phyloP scores from a whole-genome alignment of 257 asterid genomes.

The Solanum paucissectum region DNA sequence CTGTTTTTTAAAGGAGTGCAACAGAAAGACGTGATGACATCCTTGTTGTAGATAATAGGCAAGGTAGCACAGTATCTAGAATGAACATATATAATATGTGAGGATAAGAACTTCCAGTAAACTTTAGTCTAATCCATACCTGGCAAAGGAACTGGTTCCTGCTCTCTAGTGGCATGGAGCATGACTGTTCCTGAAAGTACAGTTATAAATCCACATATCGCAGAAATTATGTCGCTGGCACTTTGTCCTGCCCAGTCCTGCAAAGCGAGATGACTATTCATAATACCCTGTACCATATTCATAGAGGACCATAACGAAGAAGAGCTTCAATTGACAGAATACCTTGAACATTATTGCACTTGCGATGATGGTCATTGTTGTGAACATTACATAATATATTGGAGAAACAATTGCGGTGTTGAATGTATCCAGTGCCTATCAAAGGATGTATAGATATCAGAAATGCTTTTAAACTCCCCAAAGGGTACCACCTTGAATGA shows the following conservation, averaged over 20 bases:
- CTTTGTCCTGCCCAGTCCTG: conserved; percentile 75
- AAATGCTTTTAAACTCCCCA: neutral
- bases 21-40: neutral
- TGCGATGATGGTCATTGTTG: neutral
- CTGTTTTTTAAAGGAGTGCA: neutral
- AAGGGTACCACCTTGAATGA: neutral
- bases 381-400: neutral
- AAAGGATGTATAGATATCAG: neutral
- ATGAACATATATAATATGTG: neutral
- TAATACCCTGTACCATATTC: neutral
- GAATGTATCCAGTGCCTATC: conserved; percentile 1
- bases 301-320: neutral
- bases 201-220: conserved; percentile 52
- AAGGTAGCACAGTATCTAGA: neutral
- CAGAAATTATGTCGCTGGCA: conserved; percentile 43
- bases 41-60: neutral
- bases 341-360: conserved; percentile 3
- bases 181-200: conserved; percentile 68
- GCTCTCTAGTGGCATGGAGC: conserved; percentile 56
- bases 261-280: neutral
- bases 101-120: neutral
- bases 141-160: conserved; percentile 23
- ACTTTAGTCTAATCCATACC: conserved; percentile 18
- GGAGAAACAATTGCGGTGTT: neutral
- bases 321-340: neutral